Conservation (phyloP, 345 rosid species). For the Citrus inodora region DNA sequence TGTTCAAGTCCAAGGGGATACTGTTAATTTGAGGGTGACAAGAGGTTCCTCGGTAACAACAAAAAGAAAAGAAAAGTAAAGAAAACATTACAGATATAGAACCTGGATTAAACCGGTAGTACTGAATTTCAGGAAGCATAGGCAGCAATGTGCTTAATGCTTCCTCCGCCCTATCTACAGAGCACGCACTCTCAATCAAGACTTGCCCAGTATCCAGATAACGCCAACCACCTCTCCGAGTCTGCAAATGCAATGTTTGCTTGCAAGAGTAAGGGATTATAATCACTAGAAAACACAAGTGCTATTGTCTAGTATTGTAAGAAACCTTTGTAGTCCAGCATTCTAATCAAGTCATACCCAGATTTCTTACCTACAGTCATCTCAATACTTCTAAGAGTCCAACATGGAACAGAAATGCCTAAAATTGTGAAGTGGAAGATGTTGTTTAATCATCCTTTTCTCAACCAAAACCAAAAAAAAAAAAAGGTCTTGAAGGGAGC, state of each 20-base stretch:
- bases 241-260: constrained; percentile 35
- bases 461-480: not conserved
- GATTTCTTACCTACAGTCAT: not conserved
- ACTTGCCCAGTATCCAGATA: constrained; percentile 98
- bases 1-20: too few species aligned
- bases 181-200: constrained; percentile 97
- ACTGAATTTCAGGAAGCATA: constrained; percentile 88
- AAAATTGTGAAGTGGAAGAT: not conserved
- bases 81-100: not conserved
- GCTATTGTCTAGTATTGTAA: not conserved
- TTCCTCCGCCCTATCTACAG: constrained; percentile 97
- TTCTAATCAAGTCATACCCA: not conserved
- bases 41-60: too few species aligned
- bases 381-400: not conserved
- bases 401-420: not conserved
- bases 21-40: too few species aligned
- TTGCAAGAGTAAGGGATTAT: not conserved
- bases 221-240: constrained; percentile 97
- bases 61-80: too few species aligned
- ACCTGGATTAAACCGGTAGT: constrained; percentile 96
- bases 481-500: not conserved
- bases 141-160: constrained; percentile 93
- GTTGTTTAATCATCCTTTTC: not conserved
- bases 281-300: not conserved
- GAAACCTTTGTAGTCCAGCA: not conserved